Evolutionary conservation across 2,329 filamentous ascomycete species (phyloP).

Genomic region (Zasmidium cellare): DNA sequence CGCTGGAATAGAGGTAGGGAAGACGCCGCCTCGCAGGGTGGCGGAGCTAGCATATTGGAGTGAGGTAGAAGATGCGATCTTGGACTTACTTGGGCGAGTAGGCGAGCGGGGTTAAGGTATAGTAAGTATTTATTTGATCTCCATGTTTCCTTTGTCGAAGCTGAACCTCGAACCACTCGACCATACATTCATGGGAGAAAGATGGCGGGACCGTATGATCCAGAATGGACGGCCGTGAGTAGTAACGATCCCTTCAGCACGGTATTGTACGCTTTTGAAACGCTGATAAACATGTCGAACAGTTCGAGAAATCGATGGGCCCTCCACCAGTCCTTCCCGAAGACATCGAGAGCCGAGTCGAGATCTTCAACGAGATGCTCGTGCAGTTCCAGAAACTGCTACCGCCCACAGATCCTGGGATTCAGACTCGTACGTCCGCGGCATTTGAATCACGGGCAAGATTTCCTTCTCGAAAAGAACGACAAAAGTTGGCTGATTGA

Average conservation of each 20-base stretch:
- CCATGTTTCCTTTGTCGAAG: too few relatives aligned
- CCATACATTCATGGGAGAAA: too few relatives aligned
- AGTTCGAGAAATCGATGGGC: slow-evolving; percentile 11
- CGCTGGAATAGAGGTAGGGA: too few relatives aligned
- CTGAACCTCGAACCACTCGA: too few relatives aligned
- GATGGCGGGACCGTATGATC: slow-evolving; percentile 4
- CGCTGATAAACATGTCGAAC: neutral
- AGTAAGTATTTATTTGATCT: too few relatives aligned
- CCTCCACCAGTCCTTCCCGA: neutral
- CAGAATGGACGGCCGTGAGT: slow-evolving; percentile 6
- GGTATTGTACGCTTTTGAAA: neutral
- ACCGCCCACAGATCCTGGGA: neutral
- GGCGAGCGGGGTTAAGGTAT: too few relatives aligned
- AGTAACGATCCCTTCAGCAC: neutral
- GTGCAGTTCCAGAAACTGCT: neutral
- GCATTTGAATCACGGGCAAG: too few relatives aligned
- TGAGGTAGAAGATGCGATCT: too few relatives aligned
- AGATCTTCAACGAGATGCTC: neutral
- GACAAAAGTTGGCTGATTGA: neutral
- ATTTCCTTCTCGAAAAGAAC: neutral
- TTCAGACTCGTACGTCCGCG: neutral
- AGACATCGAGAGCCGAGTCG: neutral
- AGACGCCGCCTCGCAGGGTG: too few relatives aligned
- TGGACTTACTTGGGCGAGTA: too few relatives aligned
- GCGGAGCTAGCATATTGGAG: too few relatives aligned